These are phyloP conservation scores for Saussurea involucrata DNA, from an alignment of 129 eudicot genomes.

Conservation along the genomic window DNA sequence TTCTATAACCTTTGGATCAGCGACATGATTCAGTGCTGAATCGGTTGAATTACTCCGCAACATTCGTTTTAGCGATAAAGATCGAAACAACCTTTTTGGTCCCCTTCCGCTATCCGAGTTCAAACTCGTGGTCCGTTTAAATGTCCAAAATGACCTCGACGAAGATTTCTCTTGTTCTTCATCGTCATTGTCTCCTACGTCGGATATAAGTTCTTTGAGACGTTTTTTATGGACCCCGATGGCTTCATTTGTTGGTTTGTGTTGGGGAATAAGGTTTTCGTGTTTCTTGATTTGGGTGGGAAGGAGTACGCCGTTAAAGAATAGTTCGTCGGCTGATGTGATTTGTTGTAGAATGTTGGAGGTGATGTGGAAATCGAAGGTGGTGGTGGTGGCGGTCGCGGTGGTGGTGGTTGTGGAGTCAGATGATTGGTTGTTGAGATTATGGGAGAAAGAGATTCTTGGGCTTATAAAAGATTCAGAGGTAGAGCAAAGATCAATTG, in stretches of 20 bases:
- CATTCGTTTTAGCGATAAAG: slow-evolving; percentile 44
- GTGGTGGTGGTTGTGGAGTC: background rate
- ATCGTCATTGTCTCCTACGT: slow-evolving; percentile 6
- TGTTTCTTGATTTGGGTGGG: slow-evolving; percentile 55
- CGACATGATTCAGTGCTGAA: slow-evolving; percentile 38
- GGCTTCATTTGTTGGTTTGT: background rate
- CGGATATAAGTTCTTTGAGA: slow-evolving; percentile 56
- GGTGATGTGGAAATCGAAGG: slow-evolving; percentile 55
- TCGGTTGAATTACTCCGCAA: slow-evolving; percentile 63
- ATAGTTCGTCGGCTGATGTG: slow-evolving; percentile 75
- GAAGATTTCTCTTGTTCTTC: slow-evolving; percentile 41
- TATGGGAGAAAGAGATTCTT: slow-evolving; percentile 33
- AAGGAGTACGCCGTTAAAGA: slow-evolving; percentile 64
- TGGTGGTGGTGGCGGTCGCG: slow-evolving; percentile 6
- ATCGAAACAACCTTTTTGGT: slow-evolving; percentile 40
- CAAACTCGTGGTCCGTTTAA: slow-evolving; percentile 62
- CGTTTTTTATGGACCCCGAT: slow-evolving; percentile 41
- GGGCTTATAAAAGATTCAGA: slow-evolving; percentile 33
- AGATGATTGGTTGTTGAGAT: slow-evolving; percentile 29
- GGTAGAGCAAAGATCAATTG: slow-evolving; percentile 28
- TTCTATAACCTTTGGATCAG: slow-evolving; percentile 20
- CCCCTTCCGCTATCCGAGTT: slow-evolving; percentile 41
- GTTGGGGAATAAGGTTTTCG: background rate
- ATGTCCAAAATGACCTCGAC: slow-evolving; percentile 64
- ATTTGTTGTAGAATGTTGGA: slow-evolving; percentile 20